phyloP scores from a whole-genome alignment of 2,329 filamentous ascomycete genomes.

The Uncinocarpus reesii region DNA sequence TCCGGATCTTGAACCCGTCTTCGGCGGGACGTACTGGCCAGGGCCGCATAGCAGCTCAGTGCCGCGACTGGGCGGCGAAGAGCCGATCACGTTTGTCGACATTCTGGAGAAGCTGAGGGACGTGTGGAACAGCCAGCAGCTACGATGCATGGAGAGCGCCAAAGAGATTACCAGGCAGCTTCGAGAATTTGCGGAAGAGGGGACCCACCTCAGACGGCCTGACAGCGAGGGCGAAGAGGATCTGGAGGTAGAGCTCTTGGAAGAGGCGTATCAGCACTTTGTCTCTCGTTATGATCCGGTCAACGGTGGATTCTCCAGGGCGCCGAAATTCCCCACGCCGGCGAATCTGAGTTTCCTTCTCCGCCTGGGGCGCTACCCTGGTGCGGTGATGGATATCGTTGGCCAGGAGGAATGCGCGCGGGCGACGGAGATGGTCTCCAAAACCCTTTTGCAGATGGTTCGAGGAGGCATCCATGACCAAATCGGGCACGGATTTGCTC shows the following conservation, averaged over 20 bases:
- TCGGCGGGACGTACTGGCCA: constrained; percentile 94
- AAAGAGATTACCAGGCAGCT: constrained; percentile 72
- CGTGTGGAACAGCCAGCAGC: constrained; percentile 72
- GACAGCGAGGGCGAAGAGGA: constrained; percentile 50
- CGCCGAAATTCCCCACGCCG: constrained; percentile 84
- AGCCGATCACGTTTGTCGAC: constrained; percentile 67
- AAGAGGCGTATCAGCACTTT: constrained; percentile 79
- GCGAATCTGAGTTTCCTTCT: constrained; percentile 75
- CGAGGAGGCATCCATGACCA: constrained; percentile 63
- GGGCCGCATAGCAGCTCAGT: constrained; percentile 54
- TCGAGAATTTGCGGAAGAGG: constrained; percentile 79
- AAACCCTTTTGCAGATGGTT: constrained; percentile 69
- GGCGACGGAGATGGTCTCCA: constrained; percentile 67
- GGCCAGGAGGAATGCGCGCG: constrained; percentile 64
- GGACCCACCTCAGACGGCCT: constrained; percentile 45
- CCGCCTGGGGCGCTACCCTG: constrained; percentile 59
- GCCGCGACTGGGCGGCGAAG: constrained; percentile 35
- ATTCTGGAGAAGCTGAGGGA: constrained; percentile 68
- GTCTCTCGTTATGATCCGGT: constrained; percentile 65
- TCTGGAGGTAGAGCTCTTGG: constrained; percentile 78
- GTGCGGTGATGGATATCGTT: constrained; percentile 73
- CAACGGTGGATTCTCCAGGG: constrained; percentile 67
- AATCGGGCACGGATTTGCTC: constrained; percentile 65
- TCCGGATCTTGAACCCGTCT: constrained; percentile 82
- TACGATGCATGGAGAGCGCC: constrained; percentile 72